These are phyloP conservation scores for Plenodomus biglobosus DNA, from an alignment of 2,329 filamentous ascomycete genomes.

Conservation along the genomic window DNA sequence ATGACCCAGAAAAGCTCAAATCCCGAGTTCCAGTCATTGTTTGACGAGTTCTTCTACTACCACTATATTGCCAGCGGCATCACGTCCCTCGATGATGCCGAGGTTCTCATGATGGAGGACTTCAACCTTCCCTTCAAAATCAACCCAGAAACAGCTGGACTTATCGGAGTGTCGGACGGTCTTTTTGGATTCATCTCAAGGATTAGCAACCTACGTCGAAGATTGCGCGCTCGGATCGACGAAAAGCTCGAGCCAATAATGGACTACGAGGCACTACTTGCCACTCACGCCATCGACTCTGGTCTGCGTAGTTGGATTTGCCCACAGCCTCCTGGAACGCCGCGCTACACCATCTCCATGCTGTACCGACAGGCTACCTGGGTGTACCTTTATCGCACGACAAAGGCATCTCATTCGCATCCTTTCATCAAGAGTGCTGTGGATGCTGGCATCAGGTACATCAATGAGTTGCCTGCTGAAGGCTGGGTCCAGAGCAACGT, in stretches of 20 bases:
- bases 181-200: conserved; percentile 77
- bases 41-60: conserved; percentile 80
- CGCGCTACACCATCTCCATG: conserved; percentile 60
- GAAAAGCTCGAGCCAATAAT: conserved; percentile 66
- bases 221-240: conserved; percentile 68
- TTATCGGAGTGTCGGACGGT: conserved; percentile 80
- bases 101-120: conserved; percentile 56
- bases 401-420: conserved; percentile 58
- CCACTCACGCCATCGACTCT: conserved; percentile 73
- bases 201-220: conserved; percentile 75
- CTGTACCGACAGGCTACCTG: conserved; percentile 64
- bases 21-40: conserved; percentile 70
- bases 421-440: conserved; percentile 60
- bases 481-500: conserved; percentile 61
- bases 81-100: conserved; percentile 57
- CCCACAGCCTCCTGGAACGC: conserved; percentile 52
- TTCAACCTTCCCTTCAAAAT: conserved; percentile 59
- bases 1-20: conserved; percentile 60
- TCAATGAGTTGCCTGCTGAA: conserved; percentile 57
- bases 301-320: conserved; percentile 76
- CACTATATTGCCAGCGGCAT: conserved; percentile 65
- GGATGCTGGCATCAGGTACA: conserved; percentile 59
- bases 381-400: conserved; percentile 65
- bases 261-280: conserved; percentile 71
- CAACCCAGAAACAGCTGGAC: conserved; percentile 58